Base-by-base conservation (phyloP, 225 moss, liverwort and hornwort genomes). In the Pleurozium schreberi region DNA sequence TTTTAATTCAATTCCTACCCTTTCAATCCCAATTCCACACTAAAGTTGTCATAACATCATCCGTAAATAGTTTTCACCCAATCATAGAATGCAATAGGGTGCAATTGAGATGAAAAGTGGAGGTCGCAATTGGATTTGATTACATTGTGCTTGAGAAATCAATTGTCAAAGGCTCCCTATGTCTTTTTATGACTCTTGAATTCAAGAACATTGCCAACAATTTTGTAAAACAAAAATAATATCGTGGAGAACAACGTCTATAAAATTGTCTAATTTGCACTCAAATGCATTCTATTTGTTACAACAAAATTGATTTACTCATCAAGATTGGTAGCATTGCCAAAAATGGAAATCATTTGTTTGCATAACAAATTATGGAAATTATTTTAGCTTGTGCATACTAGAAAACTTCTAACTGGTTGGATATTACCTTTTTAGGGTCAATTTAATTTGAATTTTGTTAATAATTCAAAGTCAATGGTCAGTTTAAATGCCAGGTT, bases 231-330 rank as follows among this genome's bases (percentile, higher is more conserved):
- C 10, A 71, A 10, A 1, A 18, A 31, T 31, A 50, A 1, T 33
- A 4, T 6, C 19, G 19, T 49, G 3, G 7, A 49, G 33, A 8
- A 20, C 0, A 20, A 20, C 58, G 0, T 1, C 9, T 47, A 6
- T 11, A 12, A 31, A 20, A 49, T 30, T 19, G 0, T 2, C 18
- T 49, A 19, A 12, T 75, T 33, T n/a, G n/a, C n/a, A n/a, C n/a
- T n/a, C n/a, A n/a, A n/a, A n/a, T n/a, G n/a, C n/a, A 30, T 74
- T 74, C 0, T 11, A 4, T 30, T 74, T 42, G 8, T 74, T 31
- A 74, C 31, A 74, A 31, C 18, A 47, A 18, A 47, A 6, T 31
- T 47, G 6, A 4, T 17, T 73, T 17, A 4, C 74, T 74, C 18
- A 19, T 31, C 11, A 11, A 30, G 18, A 47, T 30, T 74, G 18